Evolutionary conservation across 176 grass and related monocot species (phyloP).

Genomic region (Coix lacrymajobi): DNA sequence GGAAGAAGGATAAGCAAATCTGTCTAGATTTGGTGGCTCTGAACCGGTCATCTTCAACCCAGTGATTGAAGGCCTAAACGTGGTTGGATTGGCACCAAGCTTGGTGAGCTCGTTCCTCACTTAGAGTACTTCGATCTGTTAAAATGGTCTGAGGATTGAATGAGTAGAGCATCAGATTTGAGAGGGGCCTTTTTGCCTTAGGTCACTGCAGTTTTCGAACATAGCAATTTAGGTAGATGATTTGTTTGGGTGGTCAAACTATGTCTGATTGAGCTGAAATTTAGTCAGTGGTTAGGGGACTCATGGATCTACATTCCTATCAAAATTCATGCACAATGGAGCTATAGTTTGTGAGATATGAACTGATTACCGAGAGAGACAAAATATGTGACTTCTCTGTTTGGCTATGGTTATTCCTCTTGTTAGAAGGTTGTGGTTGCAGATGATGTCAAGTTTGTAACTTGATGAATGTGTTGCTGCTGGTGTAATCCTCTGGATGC

Average conservation of each 20-base stretch:
- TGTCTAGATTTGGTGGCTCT: not conserved
- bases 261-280: not conserved
- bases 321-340: no score
- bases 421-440: not conserved
- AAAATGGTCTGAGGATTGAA: not conserved
- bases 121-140: not conserved
- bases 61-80: not conserved
- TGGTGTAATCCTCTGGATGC: not conserved
- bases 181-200: not conserved
- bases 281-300: not conserved
- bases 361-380: no score
- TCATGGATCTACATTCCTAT: not conserved
- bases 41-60: not conserved
- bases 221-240: not conserved
- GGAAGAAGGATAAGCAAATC: not conserved
- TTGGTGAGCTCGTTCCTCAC: not conserved
- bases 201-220: not conserved
- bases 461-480: not conserved
- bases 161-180: not conserved
- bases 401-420: not conserved
- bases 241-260: not conserved
- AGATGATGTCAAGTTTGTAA: not conserved
- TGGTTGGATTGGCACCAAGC: not conserved
- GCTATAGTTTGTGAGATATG: not conserved
- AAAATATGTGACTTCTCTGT: not conserved